phyloP scores from a whole-genome alignment of 352 stramenopile genomes.

The Paralagenidium karlingii region DNA sequence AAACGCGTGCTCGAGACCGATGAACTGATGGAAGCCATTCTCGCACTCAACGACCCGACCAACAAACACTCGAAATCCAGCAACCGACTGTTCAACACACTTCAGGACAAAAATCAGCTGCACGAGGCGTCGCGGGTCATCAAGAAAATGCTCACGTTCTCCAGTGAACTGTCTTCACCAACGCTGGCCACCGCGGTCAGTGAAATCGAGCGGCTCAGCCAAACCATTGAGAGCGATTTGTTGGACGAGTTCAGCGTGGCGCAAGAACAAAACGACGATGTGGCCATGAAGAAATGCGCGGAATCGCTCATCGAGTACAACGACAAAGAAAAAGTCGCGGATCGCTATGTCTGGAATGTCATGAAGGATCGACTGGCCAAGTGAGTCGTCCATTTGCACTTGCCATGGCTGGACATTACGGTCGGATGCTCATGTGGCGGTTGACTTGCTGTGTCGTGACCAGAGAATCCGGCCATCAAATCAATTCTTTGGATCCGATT shows the following conservation, averaged over 20 bases:
- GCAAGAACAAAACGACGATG: constrained; percentile 35
- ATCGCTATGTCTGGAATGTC: constrained; percentile 78
- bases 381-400: too few relatives aligned
- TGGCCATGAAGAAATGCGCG: constrained; percentile 40
- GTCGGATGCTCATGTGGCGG: neutral
- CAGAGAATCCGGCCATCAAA: constrained; percentile 7
- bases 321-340: constrained; percentile 67
- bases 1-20: constrained; percentile 59
- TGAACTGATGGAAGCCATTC: constrained; percentile 59
- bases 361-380: constrained; percentile 58
- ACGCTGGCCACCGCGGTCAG: constrained; percentile 33
- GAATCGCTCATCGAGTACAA: constrained; percentile 72
- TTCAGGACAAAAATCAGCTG: constrained; percentile 56
- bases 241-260: constrained; percentile 60
- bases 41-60: constrained; percentile 53
- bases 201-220: constrained; percentile 64
- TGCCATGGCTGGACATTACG: neutral
- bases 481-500: constrained; percentile 31
- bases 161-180: constrained; percentile 47
- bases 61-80: constrained; percentile 38
- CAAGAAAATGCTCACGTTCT: constrained; percentile 65
- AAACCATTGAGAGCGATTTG: constrained; percentile 62
- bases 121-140: constrained; percentile 54
- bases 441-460: neutral
- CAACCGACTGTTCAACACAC: constrained; percentile 44